Evolutionary conservation across 805 yeast species (phyloP), one percentile per base, ranked within the genome.

Genomic region (Sporopachydermia quercuum): DNA sequence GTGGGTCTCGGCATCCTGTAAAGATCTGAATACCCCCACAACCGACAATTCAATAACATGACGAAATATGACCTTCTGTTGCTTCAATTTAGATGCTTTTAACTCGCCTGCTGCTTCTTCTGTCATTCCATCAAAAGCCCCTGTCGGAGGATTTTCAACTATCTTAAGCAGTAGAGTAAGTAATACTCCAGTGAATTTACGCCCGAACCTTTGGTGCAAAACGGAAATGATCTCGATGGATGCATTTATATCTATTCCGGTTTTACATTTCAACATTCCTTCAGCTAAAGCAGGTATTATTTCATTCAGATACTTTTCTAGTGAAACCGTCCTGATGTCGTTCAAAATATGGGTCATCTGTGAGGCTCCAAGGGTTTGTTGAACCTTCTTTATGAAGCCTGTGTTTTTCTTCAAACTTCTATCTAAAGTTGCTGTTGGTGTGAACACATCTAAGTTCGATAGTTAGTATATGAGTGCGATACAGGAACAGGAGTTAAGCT

Each of bases 341-440:
- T 72, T 70, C 33, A 83, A 43, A 2, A 81, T 56, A 4, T 66
- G 52, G 1, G 53, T 47, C 41, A 56, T 56, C 34, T 66, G 66
- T 4, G 78, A 87, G 34, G 65, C 66, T 33, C 62, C 68, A 16
- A 85, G 55, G 2, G 76, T 63, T 2, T 69, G 62, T 45, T 76
- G 68, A 39, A 86, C 52, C 48, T 78, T 79, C 53, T 77, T 80
- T 39, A 85, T 76, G 50, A 83, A 81, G 0, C 85, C 79, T 3
- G 84, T 74, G 38, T 87, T 83, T 54, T 78, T 82, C 62, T 86
- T 86, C 47, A 86, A 62, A 42, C 87, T 78, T 0, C 93, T 63
- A 52, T 86, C 95, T 5, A 76, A 55, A 44, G 69, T 71, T 5
- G 48, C 39, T 13, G 37, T 45, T 14, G 34, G 35, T 13, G 37